Percentiles rank a stretch among this genome's conserved stretches.
These are phyloP conservation scores for Teunomyces barrocoloradensis DNA, from an alignment of 805 yeast genomes.

Conservation along the genomic window DNA sequence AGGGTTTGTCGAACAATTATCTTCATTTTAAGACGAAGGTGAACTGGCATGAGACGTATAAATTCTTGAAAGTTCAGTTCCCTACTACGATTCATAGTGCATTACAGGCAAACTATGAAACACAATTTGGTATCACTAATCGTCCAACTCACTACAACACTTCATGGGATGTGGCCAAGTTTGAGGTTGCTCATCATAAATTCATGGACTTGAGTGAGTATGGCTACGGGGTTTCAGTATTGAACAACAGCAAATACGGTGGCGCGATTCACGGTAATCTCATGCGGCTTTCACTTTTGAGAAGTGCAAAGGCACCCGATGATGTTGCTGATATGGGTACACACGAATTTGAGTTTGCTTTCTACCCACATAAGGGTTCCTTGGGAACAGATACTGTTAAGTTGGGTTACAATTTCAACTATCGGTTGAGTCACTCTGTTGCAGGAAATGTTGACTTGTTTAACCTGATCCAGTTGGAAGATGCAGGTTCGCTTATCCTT, in stretches of 20 bases:
- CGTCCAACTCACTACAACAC: slow-evolving; percentile 96
- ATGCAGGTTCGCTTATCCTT: slow-evolving; percentile 61
- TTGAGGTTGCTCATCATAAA: slow-evolving; percentile 92
- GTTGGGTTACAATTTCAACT: slow-evolving; percentile 79
- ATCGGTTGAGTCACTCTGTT: slow-evolving; percentile 28
- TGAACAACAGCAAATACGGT: slow-evolving; percentile 88
- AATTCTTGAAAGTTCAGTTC: slow-evolving; percentile 91
- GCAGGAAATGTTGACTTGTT: slow-evolving; percentile 12
- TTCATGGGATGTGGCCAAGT: slow-evolving; percentile 94
- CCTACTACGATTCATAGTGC: slow-evolving; percentile 82
- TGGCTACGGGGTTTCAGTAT: slow-evolving; percentile 79
- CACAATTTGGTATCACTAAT: slow-evolving; percentile 87
- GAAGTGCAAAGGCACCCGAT: slow-evolving; percentile 95
- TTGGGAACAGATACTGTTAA: slow-evolving; percentile 64
- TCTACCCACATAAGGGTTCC: slow-evolving; percentile 77
- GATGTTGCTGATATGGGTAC: slow-evolving; percentile 90
- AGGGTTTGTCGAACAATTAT: slow-evolving; percentile 39
- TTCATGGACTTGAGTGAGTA: slow-evolving; percentile 89
- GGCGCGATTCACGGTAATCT: slow-evolving; percentile 90
- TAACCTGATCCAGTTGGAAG: slow-evolving; percentile 22
- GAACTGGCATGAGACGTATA: slow-evolving; percentile 84
- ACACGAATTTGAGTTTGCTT: slow-evolving; percentile 79
- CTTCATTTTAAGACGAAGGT: slow-evolving; percentile 47
- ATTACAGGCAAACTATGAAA: slow-evolving; percentile 75
- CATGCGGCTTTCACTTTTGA: slow-evolving; percentile 79